Conservation (phyloP, 1,139 yeast genomes). For the Yamadazyma sp. region DNA sequence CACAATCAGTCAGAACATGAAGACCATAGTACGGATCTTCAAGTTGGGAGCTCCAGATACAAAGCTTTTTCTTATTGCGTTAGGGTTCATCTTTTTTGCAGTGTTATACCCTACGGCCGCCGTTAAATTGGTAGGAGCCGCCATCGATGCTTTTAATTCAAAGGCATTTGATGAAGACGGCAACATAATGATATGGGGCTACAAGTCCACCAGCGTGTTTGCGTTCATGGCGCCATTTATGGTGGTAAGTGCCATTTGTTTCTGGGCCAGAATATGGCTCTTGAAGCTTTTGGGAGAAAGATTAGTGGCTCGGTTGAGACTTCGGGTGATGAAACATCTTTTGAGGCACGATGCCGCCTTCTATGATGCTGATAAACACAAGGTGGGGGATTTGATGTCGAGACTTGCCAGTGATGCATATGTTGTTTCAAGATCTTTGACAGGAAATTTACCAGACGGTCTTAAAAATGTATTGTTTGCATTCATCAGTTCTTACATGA, state of each 20-base stretch:
- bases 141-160: conserved; percentile 45
- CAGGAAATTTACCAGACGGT: conserved; percentile 49
- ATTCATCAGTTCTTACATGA: conserved; percentile 46
- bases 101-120: conserved; percentile 48
- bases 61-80: conserved; percentile 38
- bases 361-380: conserved; percentile 52
- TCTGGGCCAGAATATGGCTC: conserved; percentile 53
- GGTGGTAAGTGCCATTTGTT: conserved; percentile 45
- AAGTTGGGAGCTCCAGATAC: conserved; percentile 43
- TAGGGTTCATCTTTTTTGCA: conserved; percentile 45
- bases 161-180: conserved; percentile 41
- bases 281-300: conserved; percentile 45
- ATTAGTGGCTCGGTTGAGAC: conserved; percentile 47
- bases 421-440: conserved; percentile 48
- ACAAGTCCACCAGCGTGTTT: conserved; percentile 42
- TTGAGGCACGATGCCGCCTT: conserved; percentile 52
- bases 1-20: conserved; percentile 34
- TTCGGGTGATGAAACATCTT: conserved; percentile 49
- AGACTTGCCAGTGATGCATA: conserved; percentile 56
- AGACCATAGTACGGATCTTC: conserved; percentile 38
- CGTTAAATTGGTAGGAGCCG: conserved; percentile 48
- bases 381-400: conserved; percentile 56
- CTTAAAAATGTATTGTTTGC: conserved; percentile 48
- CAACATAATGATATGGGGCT: conserved; percentile 46
- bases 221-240: conserved; percentile 48